Base-by-base conservation (phyloP, 768 basidiomycete species). In the Auricularia sp. region DNA sequence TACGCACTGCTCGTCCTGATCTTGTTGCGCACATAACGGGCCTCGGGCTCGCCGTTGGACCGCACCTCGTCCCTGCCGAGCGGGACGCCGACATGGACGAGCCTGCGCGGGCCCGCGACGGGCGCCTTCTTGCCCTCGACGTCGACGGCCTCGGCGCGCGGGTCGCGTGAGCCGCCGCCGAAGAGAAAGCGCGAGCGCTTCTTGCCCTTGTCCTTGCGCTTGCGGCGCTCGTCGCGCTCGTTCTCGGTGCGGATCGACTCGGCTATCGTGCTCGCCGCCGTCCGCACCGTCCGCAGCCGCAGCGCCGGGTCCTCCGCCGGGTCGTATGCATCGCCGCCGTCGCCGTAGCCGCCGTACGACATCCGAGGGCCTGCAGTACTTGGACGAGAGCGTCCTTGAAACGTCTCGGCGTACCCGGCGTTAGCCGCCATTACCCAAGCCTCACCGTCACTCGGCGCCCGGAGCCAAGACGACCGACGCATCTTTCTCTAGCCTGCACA, bases 1-100 rank as follows among this genome's bases (percentile, higher is more conserved):
- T 12, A 84, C 90, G 77, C 74, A 93, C 92, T 96, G 68, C 88
- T 90, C 47, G 95, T 97, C 71, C 89, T 81, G 67, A 98, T 93
- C 82, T 97, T 98, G 74, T 97, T 98, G 70, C 95, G 79, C 36
- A 84, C 83, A 75, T 94, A 98, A n/a, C 84, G 83, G 43, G 77
- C 84, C 62, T 82, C 75, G 0, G 91, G 93, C 65, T 95, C 89
- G n/a, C 91, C 91, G 61, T 84, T 71, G 2, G 78, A 74, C 70
- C 88, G 86, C 47, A 88, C 74, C 74, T 93, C 88, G 68, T 80
- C 76, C 21, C 82, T 76, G 5, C 87, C 79, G 36, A 90, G 77
- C 1, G 86, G 83, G 47, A 81, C 72, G 70, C 96, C 96, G 66
- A 97, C 84, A 73, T 92, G 91, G 65, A 98, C 74, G 68, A 88